Percentiles rank a stretch among this genome's conserved stretches.
These are phyloP conservation scores for Juglanconis juglandina DNA, from an alignment of 2,329 filamentous ascomycete species.

Conservation along the genomic window DNA sequence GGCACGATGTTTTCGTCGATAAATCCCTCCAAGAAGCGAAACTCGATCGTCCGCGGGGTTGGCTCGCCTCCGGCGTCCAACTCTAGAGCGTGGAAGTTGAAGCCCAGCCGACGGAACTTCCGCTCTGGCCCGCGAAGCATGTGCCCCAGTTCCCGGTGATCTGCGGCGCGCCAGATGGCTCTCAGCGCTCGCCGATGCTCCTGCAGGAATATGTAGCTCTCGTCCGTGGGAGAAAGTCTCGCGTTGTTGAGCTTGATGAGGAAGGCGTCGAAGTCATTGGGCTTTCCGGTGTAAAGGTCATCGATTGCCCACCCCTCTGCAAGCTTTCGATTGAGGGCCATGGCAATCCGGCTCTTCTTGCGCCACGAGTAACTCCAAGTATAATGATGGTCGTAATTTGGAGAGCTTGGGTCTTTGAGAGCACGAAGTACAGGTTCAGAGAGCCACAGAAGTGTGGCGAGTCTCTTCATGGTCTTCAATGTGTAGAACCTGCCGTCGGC, in stretches of 20 bases:
- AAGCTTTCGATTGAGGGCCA: background rate
- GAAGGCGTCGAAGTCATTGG: conserved; percentile 20
- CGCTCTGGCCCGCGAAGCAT: conserved; percentile 33
- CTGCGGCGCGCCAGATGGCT: conserved; percentile 28
- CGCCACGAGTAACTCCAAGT: conserved; percentile 36
- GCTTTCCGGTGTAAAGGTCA: conserved; percentile 8
- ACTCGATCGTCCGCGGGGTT: conserved; percentile 34
- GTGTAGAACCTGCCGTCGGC: conserved; percentile 30
- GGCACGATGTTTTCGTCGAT: conserved; percentile 26
- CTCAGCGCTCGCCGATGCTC: conserved; percentile 23
- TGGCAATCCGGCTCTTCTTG: conserved; percentile 31
- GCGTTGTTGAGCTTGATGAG: conserved; percentile 7
- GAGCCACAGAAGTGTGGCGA: conserved; percentile 35
- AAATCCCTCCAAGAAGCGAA: conserved; percentile 37
- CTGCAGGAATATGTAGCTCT: background rate
- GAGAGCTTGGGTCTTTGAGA: conserved; percentile 34
- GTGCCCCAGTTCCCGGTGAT: conserved; percentile 30
- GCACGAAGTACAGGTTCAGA: conserved; percentile 34
- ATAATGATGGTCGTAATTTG: conserved; percentile 34
- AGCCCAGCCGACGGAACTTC: conserved; percentile 35
- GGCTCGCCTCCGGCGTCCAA: background rate
- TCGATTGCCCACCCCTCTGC: background rate
- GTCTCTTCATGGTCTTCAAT: conserved; percentile 31
- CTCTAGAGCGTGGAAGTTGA: conserved; percentile 38
- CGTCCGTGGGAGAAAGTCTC: background rate